A percentile compares a stretch with the other conserved stretches of the same genome.
Evolutionary conservation across 768 basidiomycete genomes (phyloP).

Genomic region (Daedaleopsis nitida): DNA sequence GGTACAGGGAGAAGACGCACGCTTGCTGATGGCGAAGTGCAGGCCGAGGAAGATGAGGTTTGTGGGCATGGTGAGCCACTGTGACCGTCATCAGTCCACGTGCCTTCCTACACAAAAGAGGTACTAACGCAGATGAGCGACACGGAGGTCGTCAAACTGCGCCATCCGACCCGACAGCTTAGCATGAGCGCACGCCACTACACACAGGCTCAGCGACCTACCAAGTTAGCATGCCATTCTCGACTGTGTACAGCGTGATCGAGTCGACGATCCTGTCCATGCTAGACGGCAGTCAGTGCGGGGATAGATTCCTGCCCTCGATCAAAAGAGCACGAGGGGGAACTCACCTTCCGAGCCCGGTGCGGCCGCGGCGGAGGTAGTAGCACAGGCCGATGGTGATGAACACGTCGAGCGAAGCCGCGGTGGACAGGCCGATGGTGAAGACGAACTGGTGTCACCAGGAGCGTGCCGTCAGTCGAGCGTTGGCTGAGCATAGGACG

Average conservation of each 20-base stretch:
- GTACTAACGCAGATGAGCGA: constrained; percentile 27
- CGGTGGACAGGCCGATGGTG: constrained; percentile 28
- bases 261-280: constrained; percentile 28
- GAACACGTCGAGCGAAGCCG: constrained; percentile 28
- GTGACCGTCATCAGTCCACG: neutral
- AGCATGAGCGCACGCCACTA: neutral
- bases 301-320: neutral
- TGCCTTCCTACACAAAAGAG: accelerated
- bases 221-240: constrained; percentile 30
- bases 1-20: constrained; percentile 14
- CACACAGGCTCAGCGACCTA: neutral
- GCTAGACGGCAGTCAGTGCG: constrained; percentile 6
- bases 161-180: neutral
- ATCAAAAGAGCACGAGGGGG: neutral
- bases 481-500: neutral
- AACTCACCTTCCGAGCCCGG: constrained; percentile 20
- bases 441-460: constrained; percentile 26
- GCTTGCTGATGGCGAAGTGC: constrained; percentile 32
- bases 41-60: constrained; percentile 30
- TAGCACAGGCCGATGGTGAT: constrained; percentile 27
- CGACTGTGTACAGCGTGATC: constrained; percentile 28
- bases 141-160: constrained; percentile 24
- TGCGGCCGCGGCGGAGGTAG: constrained; percentile 26
- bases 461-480: neutral
- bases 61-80: constrained; percentile 30